phyloP scores from a whole-genome alignment of 148 eudicot genomes.

The Nepenthes gracilis region DNA sequence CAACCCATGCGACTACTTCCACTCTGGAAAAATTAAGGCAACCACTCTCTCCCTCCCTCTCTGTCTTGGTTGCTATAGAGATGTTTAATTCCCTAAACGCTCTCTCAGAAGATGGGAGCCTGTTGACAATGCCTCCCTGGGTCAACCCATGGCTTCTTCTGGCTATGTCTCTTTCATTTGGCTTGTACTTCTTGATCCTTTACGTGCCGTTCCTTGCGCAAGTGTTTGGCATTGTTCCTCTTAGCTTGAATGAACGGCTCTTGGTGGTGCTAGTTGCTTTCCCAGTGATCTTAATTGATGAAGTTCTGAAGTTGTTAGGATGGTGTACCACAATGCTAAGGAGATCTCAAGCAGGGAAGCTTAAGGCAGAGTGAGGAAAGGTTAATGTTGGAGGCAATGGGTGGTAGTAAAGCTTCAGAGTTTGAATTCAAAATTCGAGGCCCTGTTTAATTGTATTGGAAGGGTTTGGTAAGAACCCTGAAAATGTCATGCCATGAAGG shows the following conservation, averaged over 20 bases:
- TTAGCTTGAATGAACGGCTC: conserved; percentile 59
- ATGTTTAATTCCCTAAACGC: conserved; percentile 77
- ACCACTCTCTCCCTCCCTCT: conserved; percentile 65
- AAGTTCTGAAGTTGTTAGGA: conserved; percentile 75
- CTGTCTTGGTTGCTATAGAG: conserved; percentile 70
- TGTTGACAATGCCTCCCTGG: conserved; percentile 74
- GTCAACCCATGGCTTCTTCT: conserved; percentile 64
- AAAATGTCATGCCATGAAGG: no score
- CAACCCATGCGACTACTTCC: conserved; percentile 62
- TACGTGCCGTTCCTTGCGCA: conserved; percentile 66
- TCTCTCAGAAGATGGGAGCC: conserved; percentile 68
- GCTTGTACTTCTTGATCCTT: conserved; percentile 61
- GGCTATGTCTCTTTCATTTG: conserved; percentile 69
- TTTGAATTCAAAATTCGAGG: no score
- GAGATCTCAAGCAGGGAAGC: conserved; percentile 17
- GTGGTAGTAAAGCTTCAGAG: no score
- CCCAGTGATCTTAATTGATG: conserved; percentile 75
- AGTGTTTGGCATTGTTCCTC: conserved; percentile 68
- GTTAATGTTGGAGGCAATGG: no score
- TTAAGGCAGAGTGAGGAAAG: conserved; percentile 34
- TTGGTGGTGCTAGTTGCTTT: conserved; percentile 50
- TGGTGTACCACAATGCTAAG: conserved; percentile 36
- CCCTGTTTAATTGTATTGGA: no score
- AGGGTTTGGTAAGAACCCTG: no score
- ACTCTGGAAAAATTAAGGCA: conserved; percentile 59